Conservation (phyloP, 768 basidiomycete genomes). For the Crassisporium funariophilum region DNA sequence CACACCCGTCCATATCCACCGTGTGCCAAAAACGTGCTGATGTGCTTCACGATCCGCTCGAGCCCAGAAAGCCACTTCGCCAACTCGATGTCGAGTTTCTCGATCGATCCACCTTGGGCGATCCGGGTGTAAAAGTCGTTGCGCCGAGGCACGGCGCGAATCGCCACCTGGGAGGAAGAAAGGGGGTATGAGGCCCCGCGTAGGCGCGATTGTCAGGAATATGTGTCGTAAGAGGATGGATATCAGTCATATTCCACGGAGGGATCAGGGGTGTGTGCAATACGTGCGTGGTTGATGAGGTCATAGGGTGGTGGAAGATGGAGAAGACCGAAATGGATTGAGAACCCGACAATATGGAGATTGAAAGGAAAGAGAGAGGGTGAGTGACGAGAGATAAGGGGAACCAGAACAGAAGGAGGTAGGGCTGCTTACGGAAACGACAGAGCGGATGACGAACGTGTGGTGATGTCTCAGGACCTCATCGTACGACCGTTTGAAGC, state of each 20-base stretch:
- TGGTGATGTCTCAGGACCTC: conserved; percentile 67
- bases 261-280: background rate
- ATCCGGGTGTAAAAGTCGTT: conserved; percentile 63
- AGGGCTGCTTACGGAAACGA: conserved; percentile 53
- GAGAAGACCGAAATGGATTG: background rate
- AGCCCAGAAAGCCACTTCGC: conserved; percentile 63
- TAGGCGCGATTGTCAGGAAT: background rate
- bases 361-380: conserved; percentile 4
- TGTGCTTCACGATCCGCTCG: conserved; percentile 49
- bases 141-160: conserved; percentile 62
- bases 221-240: too few species aligned
- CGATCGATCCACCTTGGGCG: conserved; percentile 56
- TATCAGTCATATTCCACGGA: background rate
- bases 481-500: conserved; percentile 75
- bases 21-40: conserved; percentile 51
- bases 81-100: conserved; percentile 57
- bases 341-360: conserved; percentile 6
- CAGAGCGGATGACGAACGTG: conserved; percentile 63
- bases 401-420: conserved; percentile 12
- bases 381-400: conserved; percentile 6
- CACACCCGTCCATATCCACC: conserved; percentile 29
- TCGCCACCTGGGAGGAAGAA: conserved; percentile 44
- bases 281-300: background rate
- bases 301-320: background rate
- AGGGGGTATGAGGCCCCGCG: background rate